These are phyloP conservation scores for Neurospora sp. DNA, from an alignment of 495 filamentous ascomycete species.

Conservation along the genomic window DNA sequence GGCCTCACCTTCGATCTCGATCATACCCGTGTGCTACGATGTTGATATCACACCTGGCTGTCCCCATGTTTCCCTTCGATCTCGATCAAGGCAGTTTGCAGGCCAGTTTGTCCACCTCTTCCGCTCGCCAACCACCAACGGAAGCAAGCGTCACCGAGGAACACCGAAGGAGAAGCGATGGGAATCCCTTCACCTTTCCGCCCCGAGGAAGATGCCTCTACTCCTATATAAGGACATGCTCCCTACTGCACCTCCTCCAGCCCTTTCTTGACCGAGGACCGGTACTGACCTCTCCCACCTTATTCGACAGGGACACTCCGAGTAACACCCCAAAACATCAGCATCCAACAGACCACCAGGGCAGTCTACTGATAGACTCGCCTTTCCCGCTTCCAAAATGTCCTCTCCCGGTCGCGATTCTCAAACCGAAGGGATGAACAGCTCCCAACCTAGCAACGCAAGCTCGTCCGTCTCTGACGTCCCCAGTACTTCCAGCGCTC, in stretches of 20 bases:
- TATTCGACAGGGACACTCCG: background rate
- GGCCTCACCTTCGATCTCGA: background rate
- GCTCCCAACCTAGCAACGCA: background rate
- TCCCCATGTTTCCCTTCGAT: background rate
- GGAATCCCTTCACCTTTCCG: background rate
- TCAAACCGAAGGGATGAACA: background rate
- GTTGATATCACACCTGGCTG: no score
- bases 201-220: background rate
- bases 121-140: background rate
- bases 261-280: slow-evolving; percentile 3
- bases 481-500: background rate
- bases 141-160: background rate
- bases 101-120: background rate
- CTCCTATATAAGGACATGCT: background rate
- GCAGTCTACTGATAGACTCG: background rate
- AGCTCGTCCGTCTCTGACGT: background rate
- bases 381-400: background rate
- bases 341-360: background rate
- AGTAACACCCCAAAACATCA: background rate
- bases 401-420: background rate
- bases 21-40: background rate
- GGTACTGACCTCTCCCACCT: background rate
- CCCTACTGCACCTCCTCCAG: background rate
- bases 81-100: background rate
- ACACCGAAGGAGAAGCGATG: background rate